Percentiles rank a stretch among this genome's conserved stretches.
Conservation (phyloP, 2,329 filamentous ascomycete genomes). For the Cytospora mali region DNA sequence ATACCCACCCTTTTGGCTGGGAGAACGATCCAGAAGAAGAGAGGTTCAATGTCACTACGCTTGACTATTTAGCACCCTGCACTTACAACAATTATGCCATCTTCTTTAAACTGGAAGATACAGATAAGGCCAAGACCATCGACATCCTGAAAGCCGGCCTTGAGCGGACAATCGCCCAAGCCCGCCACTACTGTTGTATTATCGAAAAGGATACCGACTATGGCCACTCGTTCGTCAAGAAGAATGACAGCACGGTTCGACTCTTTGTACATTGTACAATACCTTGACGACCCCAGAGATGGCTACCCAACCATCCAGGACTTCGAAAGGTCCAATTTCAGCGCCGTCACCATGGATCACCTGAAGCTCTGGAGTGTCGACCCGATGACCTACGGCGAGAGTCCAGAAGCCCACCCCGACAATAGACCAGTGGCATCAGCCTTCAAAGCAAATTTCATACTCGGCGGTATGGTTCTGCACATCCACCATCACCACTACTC, state of each 20-base stretch:
- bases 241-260: conserved; percentile 34
- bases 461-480: conserved; percentile 45
- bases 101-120: conserved; percentile 42
- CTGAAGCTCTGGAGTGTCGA: conserved; percentile 39
- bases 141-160: conserved; percentile 35
- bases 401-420: conserved; percentile 41
- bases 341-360: conserved; percentile 37
- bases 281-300: conserved; percentile 40
- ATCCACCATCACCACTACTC: conserved; percentile 48
- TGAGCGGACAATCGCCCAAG: conserved; percentile 31
- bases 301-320: conserved; percentile 43
- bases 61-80: conserved; percentile 40
- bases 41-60: conserved; percentile 40
- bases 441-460: conserved; percentile 47
- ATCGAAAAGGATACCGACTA: conserved; percentile 44
- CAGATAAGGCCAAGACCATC: conserved; percentile 32
- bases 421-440: conserved; percentile 39
- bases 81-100: conserved; percentile 44
- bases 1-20: conserved; percentile 41
- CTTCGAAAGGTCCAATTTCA: conserved; percentile 42
- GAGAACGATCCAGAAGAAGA: conserved; percentile 43
- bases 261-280: conserved; percentile 44
- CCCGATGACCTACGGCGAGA: conserved; percentile 44
- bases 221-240: conserved; percentile 39
- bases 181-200: conserved; percentile 41